Percentiles rank a stretch among this genome's conserved stretches.
Conservation (phyloP, 495 filamentous ascomycete species). For the Cenococcum geophilum region DNA sequence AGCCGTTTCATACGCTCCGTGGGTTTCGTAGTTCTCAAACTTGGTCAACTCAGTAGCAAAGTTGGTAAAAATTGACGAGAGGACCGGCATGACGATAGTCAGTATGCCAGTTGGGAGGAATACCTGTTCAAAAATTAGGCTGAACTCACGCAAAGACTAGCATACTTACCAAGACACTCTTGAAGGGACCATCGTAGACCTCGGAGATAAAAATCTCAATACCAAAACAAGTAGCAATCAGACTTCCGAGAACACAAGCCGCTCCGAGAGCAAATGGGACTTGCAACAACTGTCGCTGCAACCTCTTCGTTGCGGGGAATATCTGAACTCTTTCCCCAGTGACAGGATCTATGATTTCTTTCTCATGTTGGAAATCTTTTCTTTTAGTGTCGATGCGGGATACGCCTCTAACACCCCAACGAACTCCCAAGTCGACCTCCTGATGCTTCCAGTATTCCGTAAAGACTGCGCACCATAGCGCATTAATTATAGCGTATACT, state of each 20-base stretch:
- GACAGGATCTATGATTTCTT: constrained; percentile 65
- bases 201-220: constrained; percentile 97
- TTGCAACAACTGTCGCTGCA: constrained; percentile 74
- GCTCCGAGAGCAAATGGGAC: constrained; percentile 81
- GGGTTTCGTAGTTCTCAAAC: constrained; percentile 87
- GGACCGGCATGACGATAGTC: constrained; percentile 70
- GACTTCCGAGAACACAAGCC: constrained; percentile 59
- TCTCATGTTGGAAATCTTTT: constrained; percentile 72
- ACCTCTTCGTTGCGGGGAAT: constrained; percentile 71
- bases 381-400: constrained; percentile 72
- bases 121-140: constrained; percentile 45
- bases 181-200: constrained; percentile 86
- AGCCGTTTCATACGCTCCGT: constrained; percentile 68
- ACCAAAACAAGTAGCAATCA: constrained; percentile 82
- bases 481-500: constrained; percentile 74
- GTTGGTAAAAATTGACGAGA: constrained; percentile 67
- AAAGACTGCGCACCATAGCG: constrained; percentile 83
- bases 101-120: constrained; percentile 85
- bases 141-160: not conserved
- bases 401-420: constrained; percentile 88
- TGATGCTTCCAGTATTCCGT: constrained; percentile 97
- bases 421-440: constrained; percentile 81
- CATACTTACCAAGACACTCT: constrained; percentile 65
- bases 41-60: constrained; percentile 77
- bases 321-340: constrained; percentile 77